Evolutionary conservation across 2,329 filamentous ascomycete genomes (phyloP), one percentile per base, ranked within the genome.

Genomic region (Tolypocladium amazonense): DNA sequence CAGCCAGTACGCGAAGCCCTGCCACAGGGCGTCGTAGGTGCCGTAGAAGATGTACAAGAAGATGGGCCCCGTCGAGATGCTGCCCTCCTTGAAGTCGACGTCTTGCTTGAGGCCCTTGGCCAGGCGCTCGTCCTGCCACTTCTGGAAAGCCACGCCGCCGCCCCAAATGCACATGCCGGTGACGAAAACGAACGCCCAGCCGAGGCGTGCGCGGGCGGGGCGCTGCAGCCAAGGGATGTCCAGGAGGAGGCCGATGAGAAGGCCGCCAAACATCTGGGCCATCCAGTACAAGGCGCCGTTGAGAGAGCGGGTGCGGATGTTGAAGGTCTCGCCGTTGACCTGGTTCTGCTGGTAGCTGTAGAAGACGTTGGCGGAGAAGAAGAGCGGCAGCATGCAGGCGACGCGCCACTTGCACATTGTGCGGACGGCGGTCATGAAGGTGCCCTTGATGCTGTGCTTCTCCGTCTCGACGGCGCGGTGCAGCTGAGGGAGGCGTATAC

Each of bases 1-100:
- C n/a, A 79, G 67, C 84, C 84, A 88, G 75, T 88, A 87, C 57
- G 84, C 82, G 63, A 76, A 81, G 2, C 81, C 83, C 70, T 88
- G 86, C 84, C 84, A 88, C 23, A 85, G 77, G 1, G 86, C 84
- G 68, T 89, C 87, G 67, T 85, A 87, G 62, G 83, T 79, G 47
- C 87, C 86, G 68, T 88, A 89, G 72, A 87, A 88, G 69, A 88
- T 85, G 75, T 88, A 88, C 18, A 89, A 74, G 66, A 88, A 83
- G 66, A 89, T 86, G 12, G 86, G 85, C 0, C 85, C 86, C 7
- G 79, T 77, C 57, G 81, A 86, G 47, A 79, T 74, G 47, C 70
- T 63, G 43, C 77, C 79, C 38, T 75, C 66, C 14, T 71, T 77
- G 62, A 76, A 81, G 66, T 81, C 79, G 59, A 81, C 69, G 57